These are phyloP conservation scores for Trichoderma asperelloides DNA, from an alignment of 495 filamentous ascomycete species.

Conservation along the genomic window DNA sequence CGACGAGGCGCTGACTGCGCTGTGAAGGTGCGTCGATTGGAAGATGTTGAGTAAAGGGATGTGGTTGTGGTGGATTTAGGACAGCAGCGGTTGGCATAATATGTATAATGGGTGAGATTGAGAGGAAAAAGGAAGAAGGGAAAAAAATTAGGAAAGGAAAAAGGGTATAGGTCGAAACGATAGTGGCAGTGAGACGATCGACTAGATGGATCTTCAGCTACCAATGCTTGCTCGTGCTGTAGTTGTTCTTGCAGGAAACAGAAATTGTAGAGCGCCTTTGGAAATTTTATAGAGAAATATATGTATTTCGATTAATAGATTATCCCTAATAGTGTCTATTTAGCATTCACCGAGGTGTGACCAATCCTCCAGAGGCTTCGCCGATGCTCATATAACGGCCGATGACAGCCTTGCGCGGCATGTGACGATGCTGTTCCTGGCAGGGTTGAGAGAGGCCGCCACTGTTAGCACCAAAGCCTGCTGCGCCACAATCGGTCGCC, in stretches of 20 bases:
- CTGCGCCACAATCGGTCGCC: neutral
- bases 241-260: neutral
- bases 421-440: constrained; percentile 1
- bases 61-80: neutral
- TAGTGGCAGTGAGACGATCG: neutral
- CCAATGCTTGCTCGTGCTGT: neutral
- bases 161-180: neutral
- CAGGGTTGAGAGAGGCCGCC: neutral
- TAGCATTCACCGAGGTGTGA: neutral
- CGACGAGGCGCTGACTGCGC: neutral
- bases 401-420: neutral
- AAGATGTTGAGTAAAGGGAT: neutral
- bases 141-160: neutral
- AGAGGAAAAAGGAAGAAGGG: neutral
- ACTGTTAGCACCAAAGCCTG: neutral
- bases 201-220: neutral
- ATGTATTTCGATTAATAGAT: neutral
- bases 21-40: neutral
- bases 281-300: neutral
- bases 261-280: neutral
- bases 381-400: neutral
- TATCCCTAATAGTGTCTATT: neutral
- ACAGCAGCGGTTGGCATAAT: neutral
- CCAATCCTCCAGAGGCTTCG: neutral
- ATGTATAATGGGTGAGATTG: neutral